phyloP scores from a whole-genome alignment of 345 rosid species.

The Salix purpurea region DNA sequence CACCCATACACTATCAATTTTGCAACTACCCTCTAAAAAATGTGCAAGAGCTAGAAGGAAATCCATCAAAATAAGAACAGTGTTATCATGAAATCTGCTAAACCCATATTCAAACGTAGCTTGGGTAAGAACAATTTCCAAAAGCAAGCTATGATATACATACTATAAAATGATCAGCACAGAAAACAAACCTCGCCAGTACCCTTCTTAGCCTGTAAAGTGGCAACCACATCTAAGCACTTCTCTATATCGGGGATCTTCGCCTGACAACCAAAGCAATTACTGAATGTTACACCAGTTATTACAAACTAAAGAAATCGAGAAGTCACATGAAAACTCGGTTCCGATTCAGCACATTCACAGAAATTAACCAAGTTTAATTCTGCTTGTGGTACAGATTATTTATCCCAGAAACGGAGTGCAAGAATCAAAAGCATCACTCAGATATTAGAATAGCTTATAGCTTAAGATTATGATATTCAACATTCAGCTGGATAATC shows the following conservation, averaged over 20 bases:
- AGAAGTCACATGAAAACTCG: not conserved
- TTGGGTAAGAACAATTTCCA: not conserved
- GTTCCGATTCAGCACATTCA: not conserved
- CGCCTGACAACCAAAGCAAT: slow-evolving; percentile 44
- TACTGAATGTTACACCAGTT: not conserved
- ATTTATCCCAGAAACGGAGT: not conserved
- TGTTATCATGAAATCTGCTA: not conserved
- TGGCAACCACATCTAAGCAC: slow-evolving; percentile 79
- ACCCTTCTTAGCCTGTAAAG: slow-evolving; percentile 77
- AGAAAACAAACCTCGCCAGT: slow-evolving; percentile 73
- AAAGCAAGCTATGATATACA: not conserved
- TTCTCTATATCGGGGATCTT: slow-evolving; percentile 93
- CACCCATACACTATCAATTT: not conserved
- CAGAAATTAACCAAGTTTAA: not conserved
- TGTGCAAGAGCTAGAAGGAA: not conserved
- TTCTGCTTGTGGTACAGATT: not conserved
- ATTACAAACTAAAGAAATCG: not conserved
- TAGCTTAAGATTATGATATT: not conserved
- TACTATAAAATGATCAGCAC: slow-evolving; percentile 1
- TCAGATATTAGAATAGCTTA: not conserved
- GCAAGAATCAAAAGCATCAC: not conserved
- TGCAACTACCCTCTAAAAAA: not conserved
- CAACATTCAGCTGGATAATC: not conserved
- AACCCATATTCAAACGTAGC: not conserved
- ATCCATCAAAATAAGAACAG: not conserved